Evolutionary conservation across 352 stramenopile genomes (phyloP).

Genomic region (Phytophthora rubi): DNA sequence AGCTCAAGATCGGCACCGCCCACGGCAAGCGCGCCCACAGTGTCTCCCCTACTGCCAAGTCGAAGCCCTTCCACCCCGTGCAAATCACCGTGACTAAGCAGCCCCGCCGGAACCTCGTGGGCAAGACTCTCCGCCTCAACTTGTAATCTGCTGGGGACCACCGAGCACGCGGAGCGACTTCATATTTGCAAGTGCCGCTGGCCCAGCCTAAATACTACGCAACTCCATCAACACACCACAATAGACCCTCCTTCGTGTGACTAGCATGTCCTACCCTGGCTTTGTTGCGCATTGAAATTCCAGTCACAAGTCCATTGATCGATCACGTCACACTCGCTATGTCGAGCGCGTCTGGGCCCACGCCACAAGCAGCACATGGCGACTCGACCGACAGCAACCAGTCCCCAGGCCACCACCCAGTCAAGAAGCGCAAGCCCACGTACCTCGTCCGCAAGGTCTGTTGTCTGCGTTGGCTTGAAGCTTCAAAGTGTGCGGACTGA

Average conservation of each 20-base stretch:
- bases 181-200: background rate
- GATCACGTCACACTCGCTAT: background rate
- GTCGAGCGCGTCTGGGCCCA: background rate
- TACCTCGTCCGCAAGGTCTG: conserved; percentile 31
- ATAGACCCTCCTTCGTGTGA: conserved; percentile 4
- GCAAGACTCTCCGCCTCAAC: conserved; percentile 64
- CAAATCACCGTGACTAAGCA: conserved; percentile 80
- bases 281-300: background rate
- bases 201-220: background rate
- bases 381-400: background rate
- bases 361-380: background rate
- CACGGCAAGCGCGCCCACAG: conserved; percentile 11
- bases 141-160: conserved; percentile 28
- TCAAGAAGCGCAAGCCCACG: conserved; percentile 36
- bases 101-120: conserved; percentile 62
- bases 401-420: background rate
- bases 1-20: conserved; percentile 9
- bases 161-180: background rate
- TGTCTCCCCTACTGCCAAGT: background rate
- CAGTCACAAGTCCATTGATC: background rate
- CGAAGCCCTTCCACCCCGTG: conserved; percentile 60
- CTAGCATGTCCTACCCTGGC: background rate
- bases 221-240: background rate
- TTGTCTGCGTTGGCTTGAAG: background rate
- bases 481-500: background rate